These are phyloP conservation scores for Ceratocystis diversiconidia DNA, from an alignment of 2,329 filamentous ascomycete genomes.

Conservation along the genomic window DNA sequence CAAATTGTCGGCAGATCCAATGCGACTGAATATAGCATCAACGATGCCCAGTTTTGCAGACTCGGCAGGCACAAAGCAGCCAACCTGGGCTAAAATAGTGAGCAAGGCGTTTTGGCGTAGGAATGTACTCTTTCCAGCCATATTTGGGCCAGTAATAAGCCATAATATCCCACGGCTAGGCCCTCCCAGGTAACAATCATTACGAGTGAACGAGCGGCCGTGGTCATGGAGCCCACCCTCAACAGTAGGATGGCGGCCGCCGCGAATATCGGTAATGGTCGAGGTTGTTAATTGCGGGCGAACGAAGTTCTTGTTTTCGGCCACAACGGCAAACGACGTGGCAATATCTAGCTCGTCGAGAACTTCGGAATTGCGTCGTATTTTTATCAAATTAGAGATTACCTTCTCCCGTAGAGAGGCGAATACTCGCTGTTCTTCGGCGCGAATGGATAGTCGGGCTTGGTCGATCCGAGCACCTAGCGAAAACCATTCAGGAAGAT, in stretches of 20 bases:
- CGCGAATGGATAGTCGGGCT: conserved; percentile 59
- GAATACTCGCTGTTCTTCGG: conserved; percentile 75
- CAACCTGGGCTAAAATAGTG: conserved; percentile 81
- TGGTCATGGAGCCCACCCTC: conserved; percentile 67
- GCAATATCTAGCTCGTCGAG: conserved; percentile 88
- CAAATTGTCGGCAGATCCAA: conserved; percentile 90
- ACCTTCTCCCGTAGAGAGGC: conserved; percentile 58
- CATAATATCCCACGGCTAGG: conserved; percentile 46
- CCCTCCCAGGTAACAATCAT: conserved; percentile 67
- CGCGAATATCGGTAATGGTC: conserved; percentile 54
- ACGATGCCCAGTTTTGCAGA: conserved; percentile 79
- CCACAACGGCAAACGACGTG: conserved; percentile 70
- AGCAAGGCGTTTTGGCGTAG: conserved; percentile 91
- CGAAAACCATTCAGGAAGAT: conserved; percentile 68
- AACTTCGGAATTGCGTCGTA: conserved; percentile 79
- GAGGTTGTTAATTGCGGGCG: conserved; percentile 57
- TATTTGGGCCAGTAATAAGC: conserved; percentile 77
- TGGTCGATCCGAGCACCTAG: conserved; percentile 71
- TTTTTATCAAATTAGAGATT: conserved; percentile 65
- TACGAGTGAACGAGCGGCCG: conserved; percentile 68
- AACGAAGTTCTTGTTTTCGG: conserved; percentile 56
- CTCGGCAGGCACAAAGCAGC: conserved; percentile 80
- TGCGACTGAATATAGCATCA: conserved; percentile 89
- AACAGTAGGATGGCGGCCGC: conserved; percentile 83
- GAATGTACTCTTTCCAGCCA: conserved; percentile 96